phyloP scores from a whole-genome alignment of 371 early-diverging fungal genomes.

The Rhizopus sp. region DNA sequence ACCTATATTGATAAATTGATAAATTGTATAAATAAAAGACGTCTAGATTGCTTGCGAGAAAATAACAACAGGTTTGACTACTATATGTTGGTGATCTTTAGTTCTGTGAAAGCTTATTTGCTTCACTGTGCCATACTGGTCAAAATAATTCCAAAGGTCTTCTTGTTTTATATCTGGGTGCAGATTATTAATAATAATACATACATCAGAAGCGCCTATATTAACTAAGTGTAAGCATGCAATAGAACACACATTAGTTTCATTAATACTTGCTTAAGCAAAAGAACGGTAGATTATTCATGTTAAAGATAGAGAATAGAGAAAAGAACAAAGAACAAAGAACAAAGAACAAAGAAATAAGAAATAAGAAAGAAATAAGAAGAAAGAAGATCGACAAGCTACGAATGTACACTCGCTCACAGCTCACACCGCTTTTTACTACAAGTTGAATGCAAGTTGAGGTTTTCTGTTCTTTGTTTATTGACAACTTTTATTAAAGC shows the following conservation, averaged over 20 bases:
- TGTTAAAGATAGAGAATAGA: neutral
- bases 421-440: too few species aligned
- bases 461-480: too few species aligned
- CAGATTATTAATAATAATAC: neutral
- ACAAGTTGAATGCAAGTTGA: too few species aligned
- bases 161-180: neutral
- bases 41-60: slow-evolving; percentile 1
- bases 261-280: neutral
- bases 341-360: too few species aligned
- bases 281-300: neutral
- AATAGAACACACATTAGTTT: neutral
- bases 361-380: too few species aligned
- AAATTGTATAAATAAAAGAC: too few species aligned
- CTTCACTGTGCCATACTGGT: slow-evolving; percentile 2
- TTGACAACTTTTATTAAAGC: too few species aligned
- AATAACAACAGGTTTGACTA: slow-evolving; percentile 1
- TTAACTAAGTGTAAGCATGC: too few species aligned
- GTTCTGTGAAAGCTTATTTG: slow-evolving; percentile 4
- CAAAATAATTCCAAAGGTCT: slow-evolving; percentile 6
- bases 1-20: too few species aligned
- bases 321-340: neutral
- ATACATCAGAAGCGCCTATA: neutral
- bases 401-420: too few species aligned
- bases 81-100: neutral
- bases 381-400: too few species aligned